Base-by-base conservation (phyloP, 1,139 yeast species). In the Ogataea hybrid region DNA sequence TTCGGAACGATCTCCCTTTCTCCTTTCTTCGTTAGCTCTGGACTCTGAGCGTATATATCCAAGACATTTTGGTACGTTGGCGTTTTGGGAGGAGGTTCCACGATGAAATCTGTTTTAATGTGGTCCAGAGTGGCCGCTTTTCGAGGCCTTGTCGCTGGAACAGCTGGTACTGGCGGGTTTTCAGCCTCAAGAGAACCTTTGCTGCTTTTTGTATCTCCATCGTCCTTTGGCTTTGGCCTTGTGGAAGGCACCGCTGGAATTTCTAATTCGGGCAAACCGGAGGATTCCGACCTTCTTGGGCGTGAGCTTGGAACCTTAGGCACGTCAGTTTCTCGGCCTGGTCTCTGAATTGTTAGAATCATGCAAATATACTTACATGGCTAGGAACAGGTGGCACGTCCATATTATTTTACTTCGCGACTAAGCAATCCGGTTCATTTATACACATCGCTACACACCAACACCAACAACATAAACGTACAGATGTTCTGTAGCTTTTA, bases 21-120 rank as follows among this genome's bases (percentile, higher is more conserved):
- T 2, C 8, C 21, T 20, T 20, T 3, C 21, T 25, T 25, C 14
- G 12, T 3, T 11, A 6, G 28, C 17, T 47, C 51, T 9, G 55
- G 55, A 31, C 52, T 49, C 17, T 36, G 35, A 11, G 46, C 47
- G 12, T 51, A 51, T 6, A 46, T 37, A 23, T 50, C 52, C 18
- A 51, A 23, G 2, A 51, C 27, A 15, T 28, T 33, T 7, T 37
- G 37, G 28, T 47, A 47, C 3, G 34, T 44, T 9, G 52, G 52
- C 3, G 52, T 48, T 27, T 33, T 30, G 3, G 50, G 49, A 4
- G 37, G n/a, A 18, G 43, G 28, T 6, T 37, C 47, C 15, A 9
- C 15, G 22, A 20, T 22, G 31, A 22, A 9, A 15, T 37, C 22
- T 3, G 43, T 29, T 14, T 25, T 38, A 16, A 37, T 17, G 3